Base-by-base conservation (phyloP, 1,139 yeast genomes). In the Lodderomyces margitis region DNA sequence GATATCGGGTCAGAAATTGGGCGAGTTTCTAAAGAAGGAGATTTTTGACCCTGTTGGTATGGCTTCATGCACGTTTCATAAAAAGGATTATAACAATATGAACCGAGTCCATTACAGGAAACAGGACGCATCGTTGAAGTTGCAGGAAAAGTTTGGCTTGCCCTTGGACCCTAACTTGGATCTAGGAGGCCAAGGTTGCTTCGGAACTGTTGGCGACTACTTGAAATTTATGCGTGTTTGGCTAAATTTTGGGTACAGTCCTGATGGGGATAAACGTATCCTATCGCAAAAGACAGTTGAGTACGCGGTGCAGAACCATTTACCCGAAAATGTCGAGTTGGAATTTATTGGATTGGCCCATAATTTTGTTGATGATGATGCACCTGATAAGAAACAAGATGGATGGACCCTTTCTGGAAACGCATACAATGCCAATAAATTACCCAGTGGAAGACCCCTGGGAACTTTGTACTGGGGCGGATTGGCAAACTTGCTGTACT, bases 401-500 rank as follows among this genome's bases (percentile, higher is more conserved):
- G 97, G 96, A 2, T 91, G 80, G 59, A 80, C 83, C 47, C 70
- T 92, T 56, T 80, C 81, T 57, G 85, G 85, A 20, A 84, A 84
- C 62, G 81, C 81, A 20, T 87, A 87, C 57, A 86, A 94, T 11
- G 53, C 46, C 32, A 59, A 59, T 36, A 48, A 49, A 2, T 47
- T 63, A 16, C 60, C 65, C 1, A 62, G 71, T 1, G 80, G 80
- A 1, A 57, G 78, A 45, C 69, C 74, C 1, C 49, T 52, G 11
- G 70, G 71, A 0, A 50, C 70, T 4, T 48, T 67, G 16, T 67
- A 64, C 49, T 75, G 80, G 80, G 58, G 66, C 31, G 79, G 79
- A 0, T 55, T 73, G 42, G 74, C 73, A 19, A 74, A 72, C 48
- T 57, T 71, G 33, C 70, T 53, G 51, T 75, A 59, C 53, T 75